Percentiles rank a stretch among this genome's conserved stretches.
Conservation (phyloP, 345 rosid genomes). For the Camelina hispida region DNA sequence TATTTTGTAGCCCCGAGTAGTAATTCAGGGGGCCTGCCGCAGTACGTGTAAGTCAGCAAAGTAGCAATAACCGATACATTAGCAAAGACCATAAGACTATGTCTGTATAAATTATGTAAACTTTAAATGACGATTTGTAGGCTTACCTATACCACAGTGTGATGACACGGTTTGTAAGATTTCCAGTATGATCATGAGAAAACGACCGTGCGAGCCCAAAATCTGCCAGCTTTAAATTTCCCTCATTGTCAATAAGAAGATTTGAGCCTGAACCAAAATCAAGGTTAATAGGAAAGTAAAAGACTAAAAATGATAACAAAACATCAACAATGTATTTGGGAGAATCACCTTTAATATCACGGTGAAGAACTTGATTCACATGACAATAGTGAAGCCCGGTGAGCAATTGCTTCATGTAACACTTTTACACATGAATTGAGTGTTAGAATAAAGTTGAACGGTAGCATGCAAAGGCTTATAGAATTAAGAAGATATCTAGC, state of each 20-base stretch:
- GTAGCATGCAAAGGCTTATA: not conserved
- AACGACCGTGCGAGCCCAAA: slow-evolving; percentile 92
- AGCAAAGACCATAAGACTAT: slow-evolving; percentile 1
- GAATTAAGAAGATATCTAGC: slow-evolving; percentile 9
- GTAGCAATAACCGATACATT: not conserved
- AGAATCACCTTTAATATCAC: slow-evolving; percentile 84
- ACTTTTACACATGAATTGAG: slow-evolving; percentile 48
- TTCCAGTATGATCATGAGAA: slow-evolving; percentile 73
- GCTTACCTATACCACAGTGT: slow-evolving; percentile 93
- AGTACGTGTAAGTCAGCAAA: slow-evolving; percentile 29
- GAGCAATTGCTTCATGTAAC: slow-evolving; percentile 91
- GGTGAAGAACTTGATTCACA: slow-evolving; percentile 89
- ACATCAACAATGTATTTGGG: not conserved
- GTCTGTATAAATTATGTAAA: not conserved
- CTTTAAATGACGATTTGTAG: not conserved
- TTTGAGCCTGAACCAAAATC: slow-evolving; percentile 70
- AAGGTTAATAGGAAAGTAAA: slow-evolving; percentile 20
- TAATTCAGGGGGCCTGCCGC: slow-evolving; percentile 88
- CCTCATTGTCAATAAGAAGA: slow-evolving; percentile 93
- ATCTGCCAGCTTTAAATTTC: slow-evolving; percentile 93
- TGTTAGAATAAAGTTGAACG: slow-evolving; percentile 12
- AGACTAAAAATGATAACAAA: slow-evolving; percentile 3
- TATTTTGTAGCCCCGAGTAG: slow-evolving; percentile 92
- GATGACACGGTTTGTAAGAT: slow-evolving; percentile 90
- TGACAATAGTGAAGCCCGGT: slow-evolving; percentile 94